Evolutionary conservation across 345 rosid genomes (phyloP), one percentile per base, ranked within the genome.

Genomic region (Citrus hindsii): DNA sequence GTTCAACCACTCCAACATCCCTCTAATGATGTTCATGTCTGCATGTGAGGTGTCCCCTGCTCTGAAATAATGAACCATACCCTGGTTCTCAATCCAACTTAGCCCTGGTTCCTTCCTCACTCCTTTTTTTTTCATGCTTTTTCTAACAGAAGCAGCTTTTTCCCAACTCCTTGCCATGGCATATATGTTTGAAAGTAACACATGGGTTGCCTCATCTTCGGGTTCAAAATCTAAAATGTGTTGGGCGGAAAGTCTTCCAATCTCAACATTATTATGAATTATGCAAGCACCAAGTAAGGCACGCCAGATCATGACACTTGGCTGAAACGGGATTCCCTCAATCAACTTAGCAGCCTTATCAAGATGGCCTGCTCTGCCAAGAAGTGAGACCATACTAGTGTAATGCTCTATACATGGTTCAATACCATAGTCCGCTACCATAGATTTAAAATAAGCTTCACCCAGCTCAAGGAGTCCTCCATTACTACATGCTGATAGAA

Each of bases 1-100:
- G 78, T 92, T 91, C 84, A 95, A 84, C 96, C 94, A 93, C 77
- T 95, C 95, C 76, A 93, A 77, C 90, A 95, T 92, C 81, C 93
- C 98, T 71, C 80, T 85, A 18, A 92, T 88, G 46, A 91, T 78
- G 81, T 92, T 95, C 84, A 80, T 76, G 79, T 91, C 94, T 1
- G 90, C 88, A 86, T 95, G 99, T 27, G 85, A 87, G 76, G 83
- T 77, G 68, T 85, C 92, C 66, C 91, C 93, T 3, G 84, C 97
- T 25, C 86, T 77, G 85, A 95, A 95, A 90, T 83, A 91, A 75
- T 90, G 84, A 79, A 85, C 87, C 3, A 74, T 76, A 5, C 98
- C 95, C 78, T 91, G 86, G 86, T 81, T 85, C 79, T 91, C 99
- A 59, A 91, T 74, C 99, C 98, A 96, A 84, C 98, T 96, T 79